Percentiles rank a stretch among this genome's conserved stretches.
These are phyloP conservation scores for Solanum microdontum DNA, from an alignment of 257 asterid genomes.

Conservation along the genomic window DNA sequence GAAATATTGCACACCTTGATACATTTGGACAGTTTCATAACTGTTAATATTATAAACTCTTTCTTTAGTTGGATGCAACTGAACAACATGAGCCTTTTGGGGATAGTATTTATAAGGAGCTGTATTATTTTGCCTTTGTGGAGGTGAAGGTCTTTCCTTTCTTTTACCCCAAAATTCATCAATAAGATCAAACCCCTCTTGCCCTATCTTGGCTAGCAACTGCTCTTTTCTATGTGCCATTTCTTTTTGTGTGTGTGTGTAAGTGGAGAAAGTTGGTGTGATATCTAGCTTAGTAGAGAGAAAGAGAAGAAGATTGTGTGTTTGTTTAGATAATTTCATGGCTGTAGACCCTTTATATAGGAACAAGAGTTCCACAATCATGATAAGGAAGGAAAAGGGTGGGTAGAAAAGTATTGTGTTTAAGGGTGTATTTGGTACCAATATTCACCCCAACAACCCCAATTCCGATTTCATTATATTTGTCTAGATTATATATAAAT, in stretches of 20 bases:
- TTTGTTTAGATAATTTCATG: background rate
- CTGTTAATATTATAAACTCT: background rate
- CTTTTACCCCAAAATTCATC: background rate
- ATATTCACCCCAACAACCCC: no score
- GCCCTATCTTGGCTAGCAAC: background rate
- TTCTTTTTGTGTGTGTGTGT: background rate
- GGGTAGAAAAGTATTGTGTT: no score
- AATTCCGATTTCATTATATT: background rate
- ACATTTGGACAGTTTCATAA: background rate
- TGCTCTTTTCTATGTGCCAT: background rate
- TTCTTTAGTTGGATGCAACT: background rate
- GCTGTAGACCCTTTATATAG: conserved; percentile 7
- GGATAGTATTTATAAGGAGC: background rate
- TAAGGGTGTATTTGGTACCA: background rate
- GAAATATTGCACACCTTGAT: background rate
- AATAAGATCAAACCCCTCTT: background rate
- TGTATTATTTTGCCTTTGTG: background rate
- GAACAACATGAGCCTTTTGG: background rate
- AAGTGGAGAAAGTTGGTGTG: background rate
- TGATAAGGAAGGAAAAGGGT: background rate
- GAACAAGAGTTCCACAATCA: background rate
- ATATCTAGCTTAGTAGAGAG: background rate
- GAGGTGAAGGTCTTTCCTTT: background rate
- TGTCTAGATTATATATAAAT: background rate
- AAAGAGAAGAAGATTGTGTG: background rate